These are phyloP conservation scores for Candida vaughaniae DNA, from an alignment of 805 yeast species.

Conservation along the genomic window DNA sequence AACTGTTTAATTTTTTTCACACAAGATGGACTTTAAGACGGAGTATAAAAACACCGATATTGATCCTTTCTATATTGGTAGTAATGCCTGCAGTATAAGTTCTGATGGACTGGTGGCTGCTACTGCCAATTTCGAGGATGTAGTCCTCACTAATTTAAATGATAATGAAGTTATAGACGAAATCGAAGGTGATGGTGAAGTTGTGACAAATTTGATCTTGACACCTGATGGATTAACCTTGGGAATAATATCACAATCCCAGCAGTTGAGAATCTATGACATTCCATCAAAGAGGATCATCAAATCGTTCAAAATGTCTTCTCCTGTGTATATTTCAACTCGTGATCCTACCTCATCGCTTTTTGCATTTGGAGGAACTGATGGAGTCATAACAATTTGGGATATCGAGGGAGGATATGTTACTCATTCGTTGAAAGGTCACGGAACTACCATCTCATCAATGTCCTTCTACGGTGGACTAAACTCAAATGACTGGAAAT, in stretches of 20 bases:
- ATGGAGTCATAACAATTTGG: conserved; percentile 88
- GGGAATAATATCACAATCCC: conserved; percentile 79
- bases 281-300: conserved; percentile 38
- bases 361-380: conserved; percentile 93
- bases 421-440: conserved; percentile 91
- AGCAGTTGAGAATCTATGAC: conserved; percentile 68
- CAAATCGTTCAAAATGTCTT: conserved; percentile 59
- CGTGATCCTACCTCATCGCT: conserved; percentile 80
- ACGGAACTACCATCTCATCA: conserved; percentile 83
- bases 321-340: conserved; percentile 79
- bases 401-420: conserved; percentile 85
- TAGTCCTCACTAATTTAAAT: conserved; percentile 62
- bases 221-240: conserved; percentile 73
- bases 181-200: conserved; percentile 83
- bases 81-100: conserved; percentile 70
- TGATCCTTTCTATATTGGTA: conserved; percentile 86
- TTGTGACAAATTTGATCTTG: conserved; percentile 68
- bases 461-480: conserved; percentile 70
- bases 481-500: conserved; percentile 67
- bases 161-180: conserved; percentile 58
- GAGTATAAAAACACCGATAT: conserved; percentile 49
- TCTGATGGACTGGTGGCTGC: conserved; percentile 65
- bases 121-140: conserved; percentile 76
- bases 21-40: conserved; percentile 30
- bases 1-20: conserved; percentile 2